A percentile compares a stretch with the other conserved stretches of the same genome.
Conservation (phyloP, 2,329 filamentous ascomycete genomes). For the Chaetothyriales sp. region DNA sequence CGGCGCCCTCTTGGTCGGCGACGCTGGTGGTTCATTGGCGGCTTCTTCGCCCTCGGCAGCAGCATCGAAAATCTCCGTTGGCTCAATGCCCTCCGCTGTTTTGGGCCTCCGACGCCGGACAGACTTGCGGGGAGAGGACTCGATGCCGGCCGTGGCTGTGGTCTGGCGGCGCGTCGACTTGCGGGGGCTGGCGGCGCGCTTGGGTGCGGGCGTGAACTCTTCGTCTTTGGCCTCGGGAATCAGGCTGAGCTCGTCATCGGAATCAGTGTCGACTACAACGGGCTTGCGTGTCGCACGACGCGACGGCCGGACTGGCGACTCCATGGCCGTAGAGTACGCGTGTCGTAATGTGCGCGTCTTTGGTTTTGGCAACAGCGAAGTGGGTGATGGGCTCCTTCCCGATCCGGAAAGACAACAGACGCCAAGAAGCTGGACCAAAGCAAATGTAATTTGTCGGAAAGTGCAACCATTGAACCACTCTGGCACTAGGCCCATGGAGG, state of each 20-base stretch:
- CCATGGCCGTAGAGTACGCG: neutral
- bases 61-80: slow-evolving; percentile 45
- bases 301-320: slow-evolving; percentile 37
- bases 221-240: slow-evolving; percentile 51
- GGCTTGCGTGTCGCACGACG: slow-evolving; percentile 52
- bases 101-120: slow-evolving; percentile 30
- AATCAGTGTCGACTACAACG: slow-evolving; percentile 59
- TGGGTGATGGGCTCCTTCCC: neutral
- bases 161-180: slow-evolving; percentile 43
- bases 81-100: slow-evolving; percentile 39
- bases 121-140: slow-evolving; percentile 24
- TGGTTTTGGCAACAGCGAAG: neutral
- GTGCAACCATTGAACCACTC: too few species aligned
- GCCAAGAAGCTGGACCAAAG: neutral
- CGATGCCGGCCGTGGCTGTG: slow-evolving; percentile 32
- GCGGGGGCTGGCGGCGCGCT: slow-evolving; percentile 37
- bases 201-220: slow-evolving; percentile 63
- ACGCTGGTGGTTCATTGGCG: slow-evolving; percentile 36
- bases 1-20: slow-evolving; percentile 38
- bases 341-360: neutral
- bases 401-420: neutral
- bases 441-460: neutral
- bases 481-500: too few species aligned
- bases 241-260: slow-evolving; percentile 50
- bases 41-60: slow-evolving; percentile 32